Conservation (phyloP, 202 grass and related monocot genomes). For the Digitaria exilis region DNA sequence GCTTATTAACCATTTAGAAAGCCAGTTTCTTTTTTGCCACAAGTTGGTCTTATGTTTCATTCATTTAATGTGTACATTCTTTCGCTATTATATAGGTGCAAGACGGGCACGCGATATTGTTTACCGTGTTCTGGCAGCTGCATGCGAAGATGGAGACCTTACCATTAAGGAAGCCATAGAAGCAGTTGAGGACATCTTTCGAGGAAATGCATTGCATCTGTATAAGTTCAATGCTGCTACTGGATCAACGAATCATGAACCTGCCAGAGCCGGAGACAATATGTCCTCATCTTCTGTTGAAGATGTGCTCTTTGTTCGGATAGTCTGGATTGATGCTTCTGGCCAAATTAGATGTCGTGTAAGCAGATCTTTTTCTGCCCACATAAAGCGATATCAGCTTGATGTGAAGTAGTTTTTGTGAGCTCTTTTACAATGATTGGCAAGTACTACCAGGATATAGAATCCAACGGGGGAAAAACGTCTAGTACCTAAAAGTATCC, state of each 20-base stretch:
- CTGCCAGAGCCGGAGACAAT: slow-evolving; percentile 11
- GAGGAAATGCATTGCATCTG: slow-evolving; percentile 76
- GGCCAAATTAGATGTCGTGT: slow-evolving; percentile 95
- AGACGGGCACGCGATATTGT: slow-evolving; percentile 83
- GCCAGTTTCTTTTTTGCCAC: no score
- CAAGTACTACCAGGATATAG: no score
- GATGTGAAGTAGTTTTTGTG: slow-evolving; percentile 15
- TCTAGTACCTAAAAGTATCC: no score
- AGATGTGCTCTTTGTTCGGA: slow-evolving; percentile 80
- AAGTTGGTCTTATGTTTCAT: no score
- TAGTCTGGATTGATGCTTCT: slow-evolving; percentile 88
- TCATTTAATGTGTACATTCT: slow-evolving; percentile 12
- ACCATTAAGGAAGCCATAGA: slow-evolving; percentile 78
- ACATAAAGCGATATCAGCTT: slow-evolving; percentile 17
- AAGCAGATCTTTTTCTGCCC: slow-evolving; percentile 47
- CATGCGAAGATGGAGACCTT: slow-evolving; percentile 93
- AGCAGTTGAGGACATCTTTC: slow-evolving; percentile 81
- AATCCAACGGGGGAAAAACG: no score
- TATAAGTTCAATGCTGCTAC: slow-evolving; percentile 71
- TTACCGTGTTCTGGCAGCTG: no score
- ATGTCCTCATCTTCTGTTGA: slow-evolving; percentile 43
- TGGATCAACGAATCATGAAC: slow-evolving; percentile 48
- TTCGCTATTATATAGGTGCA: slow-evolving; percentile 57
- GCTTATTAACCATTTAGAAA: no score
- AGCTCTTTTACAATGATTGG: no score